These are phyloP conservation scores for Pichia sp. DNA, from an alignment of 1,139 yeast species.

Conservation along the genomic window DNA sequence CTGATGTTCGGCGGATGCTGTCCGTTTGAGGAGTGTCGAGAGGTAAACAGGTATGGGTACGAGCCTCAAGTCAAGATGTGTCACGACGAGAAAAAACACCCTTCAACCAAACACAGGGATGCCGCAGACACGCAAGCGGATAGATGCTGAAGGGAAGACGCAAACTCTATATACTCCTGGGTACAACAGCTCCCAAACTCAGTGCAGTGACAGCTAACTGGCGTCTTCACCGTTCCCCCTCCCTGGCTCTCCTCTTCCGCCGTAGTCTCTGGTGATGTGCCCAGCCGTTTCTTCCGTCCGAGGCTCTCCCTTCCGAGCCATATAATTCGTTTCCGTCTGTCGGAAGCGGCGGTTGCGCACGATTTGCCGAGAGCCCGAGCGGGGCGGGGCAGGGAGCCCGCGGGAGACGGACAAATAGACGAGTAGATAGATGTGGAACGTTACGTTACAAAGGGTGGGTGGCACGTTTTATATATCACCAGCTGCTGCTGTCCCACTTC, in stretches of 20 bases:
- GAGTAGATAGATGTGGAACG: no score
- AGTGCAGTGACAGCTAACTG: no score
- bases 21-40: no score
- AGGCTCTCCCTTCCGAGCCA: constrained; percentile 3
- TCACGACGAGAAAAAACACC: not conserved
- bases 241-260: not conserved
- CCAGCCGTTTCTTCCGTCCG: not conserved
- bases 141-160: not conserved
- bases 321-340: not conserved
- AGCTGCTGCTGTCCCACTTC: constrained; percentile 63
- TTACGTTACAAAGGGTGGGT: no score
- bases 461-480: constrained; percentile 35
- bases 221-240: not conserved
- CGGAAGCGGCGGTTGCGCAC: not conserved
- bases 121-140: not conserved
- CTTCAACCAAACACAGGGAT: not conserved
- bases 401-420: no score
- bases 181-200: not conserved
- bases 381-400: no score
- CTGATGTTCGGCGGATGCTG: no score
- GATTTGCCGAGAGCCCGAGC: no score
- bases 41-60: no score
- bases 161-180: not conserved
- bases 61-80: not conserved
- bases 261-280: not conserved